Evolutionary conservation across 2,329 filamentous ascomycete species (phyloP).

Genomic region (Pezicula carpinea): DNA sequence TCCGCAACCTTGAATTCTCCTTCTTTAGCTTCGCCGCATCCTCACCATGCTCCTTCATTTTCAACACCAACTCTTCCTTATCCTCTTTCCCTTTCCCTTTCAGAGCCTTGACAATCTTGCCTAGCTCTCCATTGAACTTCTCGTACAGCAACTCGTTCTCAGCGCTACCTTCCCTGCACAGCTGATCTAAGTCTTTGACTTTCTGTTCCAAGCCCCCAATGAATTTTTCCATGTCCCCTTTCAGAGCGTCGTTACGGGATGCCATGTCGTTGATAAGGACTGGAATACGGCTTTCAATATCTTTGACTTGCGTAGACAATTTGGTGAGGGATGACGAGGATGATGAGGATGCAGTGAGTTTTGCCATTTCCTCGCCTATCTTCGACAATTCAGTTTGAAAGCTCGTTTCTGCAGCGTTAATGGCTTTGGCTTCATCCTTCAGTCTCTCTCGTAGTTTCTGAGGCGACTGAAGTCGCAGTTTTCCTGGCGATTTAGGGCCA

Average conservation of each 20-base stretch:
- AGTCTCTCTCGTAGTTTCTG: conserved; percentile 81
- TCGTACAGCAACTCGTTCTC: conserved; percentile 94
- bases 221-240: conserved; percentile 66
- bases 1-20: conserved; percentile 78
- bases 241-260: conserved; percentile 57
- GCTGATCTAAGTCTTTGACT: conserved; percentile 75
- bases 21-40: conserved; percentile 74
- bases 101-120: conserved; percentile 73
- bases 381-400: conserved; percentile 73
- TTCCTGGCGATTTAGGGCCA: conserved; percentile 20
- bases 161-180: conserved; percentile 81
- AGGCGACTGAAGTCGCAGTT: conserved; percentile 64
- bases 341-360: conserved; percentile 39
- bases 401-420: conserved; percentile 63
- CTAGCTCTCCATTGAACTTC: conserved; percentile 86
- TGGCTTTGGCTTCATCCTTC: conserved; percentile 72
- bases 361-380: conserved; percentile 75
- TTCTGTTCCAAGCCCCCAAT: conserved; percentile 73
- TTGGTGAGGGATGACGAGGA: conserved; percentile 26
- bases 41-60: conserved; percentile 69
- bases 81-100: conserved; percentile 69
- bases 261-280: conserved; percentile 53
- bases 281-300: conserved; percentile 65
- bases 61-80: conserved; percentile 69
- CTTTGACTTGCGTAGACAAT: conserved; percentile 54